phyloP scores from a whole-genome alignment of 108 stramenopile species.

The Cylindrotheca fusiformis region DNA sequence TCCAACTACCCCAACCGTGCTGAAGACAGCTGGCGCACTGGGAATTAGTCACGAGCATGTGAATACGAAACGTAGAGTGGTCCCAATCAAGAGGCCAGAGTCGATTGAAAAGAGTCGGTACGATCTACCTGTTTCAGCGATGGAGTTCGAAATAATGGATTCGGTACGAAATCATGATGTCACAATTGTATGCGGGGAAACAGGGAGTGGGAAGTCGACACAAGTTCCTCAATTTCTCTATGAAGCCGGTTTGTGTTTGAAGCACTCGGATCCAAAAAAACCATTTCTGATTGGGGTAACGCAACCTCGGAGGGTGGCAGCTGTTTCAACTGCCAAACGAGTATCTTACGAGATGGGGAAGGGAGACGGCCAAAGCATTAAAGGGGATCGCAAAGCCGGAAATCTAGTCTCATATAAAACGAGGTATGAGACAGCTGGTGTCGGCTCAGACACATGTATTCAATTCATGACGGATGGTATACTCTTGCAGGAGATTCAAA shows the following conservation, averaged over 20 bases:
- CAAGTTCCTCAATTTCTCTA: conserved; percentile 97
- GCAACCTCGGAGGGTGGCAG: conserved; percentile 95
- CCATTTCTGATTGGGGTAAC: conserved; percentile 80
- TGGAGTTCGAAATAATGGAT: conserved; percentile 99
- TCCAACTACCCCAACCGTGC: conserved; percentile 33
- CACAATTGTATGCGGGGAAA: conserved; percentile 92
- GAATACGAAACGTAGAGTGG: conserved; percentile 16
- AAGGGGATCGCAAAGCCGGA: conserved; percentile 33
- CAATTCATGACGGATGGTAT: conserved; percentile 99
- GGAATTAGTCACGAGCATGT: conserved; percentile 17
- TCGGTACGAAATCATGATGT: conserved; percentile 89
- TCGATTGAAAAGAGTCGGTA: conserved; percentile 68
- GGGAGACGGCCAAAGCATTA: conserved; percentile 70
- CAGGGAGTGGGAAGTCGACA: conserved; percentile 78
- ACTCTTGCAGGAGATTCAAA: conserved; percentile 89
- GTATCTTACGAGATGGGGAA: conserved; percentile 96
- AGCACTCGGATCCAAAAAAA: conserved; percentile 12
- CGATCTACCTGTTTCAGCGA: conserved; percentile 92
- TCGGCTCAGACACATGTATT: conserved; percentile 74
- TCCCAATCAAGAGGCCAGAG: conserved; percentile 51
- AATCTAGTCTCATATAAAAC: conserved; percentile 94
- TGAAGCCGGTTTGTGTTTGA: conserved; percentile 85
- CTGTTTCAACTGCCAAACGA: conserved; percentile 93
- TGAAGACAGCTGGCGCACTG: conserved; percentile 46
- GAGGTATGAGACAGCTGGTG: conserved; percentile 88